Percentiles rank a stretch among this genome's conserved stretches.
Evolutionary conservation across 164 flowering plant genomes (phyloP).

Genomic region (Stephania japonica): DNA sequence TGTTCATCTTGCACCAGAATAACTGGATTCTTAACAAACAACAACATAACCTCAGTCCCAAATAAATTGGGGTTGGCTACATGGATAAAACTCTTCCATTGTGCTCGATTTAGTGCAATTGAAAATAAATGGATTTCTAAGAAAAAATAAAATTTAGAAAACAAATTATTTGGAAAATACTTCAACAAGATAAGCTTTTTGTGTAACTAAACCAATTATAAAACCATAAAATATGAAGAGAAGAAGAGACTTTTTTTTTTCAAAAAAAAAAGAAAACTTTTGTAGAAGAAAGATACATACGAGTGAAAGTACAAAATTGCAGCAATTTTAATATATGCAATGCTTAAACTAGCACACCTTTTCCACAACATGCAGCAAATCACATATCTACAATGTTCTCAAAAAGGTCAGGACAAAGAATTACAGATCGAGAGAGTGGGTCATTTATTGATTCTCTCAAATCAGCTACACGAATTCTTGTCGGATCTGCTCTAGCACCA

Average conservation of each 20-base stretch:
- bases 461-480: conserved; percentile 94
- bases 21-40: too few species aligned
- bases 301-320: neutral
- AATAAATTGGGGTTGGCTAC: too few species aligned
- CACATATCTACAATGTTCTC: neutral
- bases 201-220: neutral
- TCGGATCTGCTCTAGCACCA: conserved; percentile 98
- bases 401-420: neutral
- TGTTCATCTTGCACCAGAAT: too few species aligned
- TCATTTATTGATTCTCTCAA: conserved; percentile 83
- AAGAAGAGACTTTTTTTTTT: neutral
- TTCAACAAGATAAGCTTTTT: neutral
- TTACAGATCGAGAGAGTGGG: conserved; percentile 84
- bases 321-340: neutral
- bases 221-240: neutral
- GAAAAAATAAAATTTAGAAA: too few species aligned
- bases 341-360: neutral
- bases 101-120: too few species aligned
- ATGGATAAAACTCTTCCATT: too few species aligned
- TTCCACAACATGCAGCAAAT: neutral
- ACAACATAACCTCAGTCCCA: too few species aligned
- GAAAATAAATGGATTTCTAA: too few species aligned
- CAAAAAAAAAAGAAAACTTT: neutral
- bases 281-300: neutral
- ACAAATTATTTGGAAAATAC: neutral